Evolutionary conservation across 148 eudicot species (phyloP), one percentile per base, ranked within the genome.

Genomic region (Spergularia bocconei): DNA sequence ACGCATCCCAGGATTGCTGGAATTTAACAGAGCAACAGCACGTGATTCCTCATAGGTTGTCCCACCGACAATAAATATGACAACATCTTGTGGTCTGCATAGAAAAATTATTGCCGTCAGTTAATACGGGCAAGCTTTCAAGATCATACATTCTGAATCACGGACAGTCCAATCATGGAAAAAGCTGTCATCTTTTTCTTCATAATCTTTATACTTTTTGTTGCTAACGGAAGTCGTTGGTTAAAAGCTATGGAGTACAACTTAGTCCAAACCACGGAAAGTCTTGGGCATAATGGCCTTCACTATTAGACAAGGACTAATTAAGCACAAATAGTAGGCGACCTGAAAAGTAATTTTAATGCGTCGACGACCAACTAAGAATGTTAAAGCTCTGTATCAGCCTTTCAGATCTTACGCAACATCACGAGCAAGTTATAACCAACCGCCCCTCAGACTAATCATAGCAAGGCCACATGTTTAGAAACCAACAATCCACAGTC

Each of bases 31-130:
- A 78, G 97, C 84, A 79, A 94, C 91, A 50, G 85, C 80, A 50
- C 98, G 93, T 78, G 98, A 86, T 78, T 91, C 98, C 85, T 94
- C 98, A 51, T 86, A 92, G 20, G 98, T 94, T 75, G 98, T 91
- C 76, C 98, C 98, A 25, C 98, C 98, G 80, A 94, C 90, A 74
- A 92, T 82, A 65, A 94, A 92, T 53, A 94, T 86, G 64, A 94
- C 85, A 19, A 92, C 98, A 65, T 94, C 98, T 80, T 92, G 98
- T 7, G 93, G 97, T 86, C 98, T 94, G 87, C 77, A 78, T 74
- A 60, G 51, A 78, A 60, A 63, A 70, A 14, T 44, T 16, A 36
- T 55, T n/a, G n/a, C 2, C 23, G 58, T 52, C 48, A 72, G 76
- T 33, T 53, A 48, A 63, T 15, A 51, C 21, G 47, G 21, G 53